These are phyloP conservation scores for Termitomyces sp. DNA, from an alignment of 1,284 basidiomycete species.

Conservation along the genomic window DNA sequence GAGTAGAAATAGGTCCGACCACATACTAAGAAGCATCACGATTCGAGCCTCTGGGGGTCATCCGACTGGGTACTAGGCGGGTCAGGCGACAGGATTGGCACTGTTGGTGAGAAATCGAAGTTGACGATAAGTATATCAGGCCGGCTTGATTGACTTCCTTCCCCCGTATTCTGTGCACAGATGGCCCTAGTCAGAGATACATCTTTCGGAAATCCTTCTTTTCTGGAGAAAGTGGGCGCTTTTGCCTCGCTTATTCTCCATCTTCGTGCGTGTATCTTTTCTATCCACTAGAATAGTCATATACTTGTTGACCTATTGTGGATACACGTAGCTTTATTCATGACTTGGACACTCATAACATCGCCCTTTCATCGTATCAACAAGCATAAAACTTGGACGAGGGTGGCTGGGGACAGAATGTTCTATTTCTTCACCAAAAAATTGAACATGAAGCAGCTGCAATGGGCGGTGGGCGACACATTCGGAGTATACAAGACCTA, in stretches of 20 bases:
- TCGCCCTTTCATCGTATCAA: constrained; percentile 18
- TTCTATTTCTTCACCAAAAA: neutral
- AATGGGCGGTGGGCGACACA: constrained; percentile 20
- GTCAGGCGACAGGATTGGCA: too few relatives aligned
- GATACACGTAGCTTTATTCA: constrained; percentile 5
- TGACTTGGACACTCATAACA: constrained; percentile 14
- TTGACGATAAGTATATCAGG: too few relatives aligned
- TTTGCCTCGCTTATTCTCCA: constrained; percentile 4
- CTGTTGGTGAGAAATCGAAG: too few relatives aligned
- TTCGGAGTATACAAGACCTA: constrained; percentile 18
- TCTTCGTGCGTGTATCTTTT: constrained; percentile 9
- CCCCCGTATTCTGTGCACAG: neutral
- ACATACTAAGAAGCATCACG: too few relatives aligned
- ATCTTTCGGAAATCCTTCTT: constrained; percentile 12
- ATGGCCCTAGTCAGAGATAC: constrained; percentile 12
- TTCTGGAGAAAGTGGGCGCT: constrained; percentile 8
- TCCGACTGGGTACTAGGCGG: too few relatives aligned
- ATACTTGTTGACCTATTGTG: neutral
- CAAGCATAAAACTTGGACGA: constrained; percentile 17
- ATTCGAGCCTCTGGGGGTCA: too few relatives aligned
- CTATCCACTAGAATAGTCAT: neutral
- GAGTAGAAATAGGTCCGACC: too few relatives aligned
- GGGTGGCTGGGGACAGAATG: constrained; percentile 18
- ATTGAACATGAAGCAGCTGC: constrained; percentile 18
- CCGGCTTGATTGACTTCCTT: neutral